Conservation (phyloP, 495 filamentous ascomycete species). For the Penicillium simplicissimum region DNA sequence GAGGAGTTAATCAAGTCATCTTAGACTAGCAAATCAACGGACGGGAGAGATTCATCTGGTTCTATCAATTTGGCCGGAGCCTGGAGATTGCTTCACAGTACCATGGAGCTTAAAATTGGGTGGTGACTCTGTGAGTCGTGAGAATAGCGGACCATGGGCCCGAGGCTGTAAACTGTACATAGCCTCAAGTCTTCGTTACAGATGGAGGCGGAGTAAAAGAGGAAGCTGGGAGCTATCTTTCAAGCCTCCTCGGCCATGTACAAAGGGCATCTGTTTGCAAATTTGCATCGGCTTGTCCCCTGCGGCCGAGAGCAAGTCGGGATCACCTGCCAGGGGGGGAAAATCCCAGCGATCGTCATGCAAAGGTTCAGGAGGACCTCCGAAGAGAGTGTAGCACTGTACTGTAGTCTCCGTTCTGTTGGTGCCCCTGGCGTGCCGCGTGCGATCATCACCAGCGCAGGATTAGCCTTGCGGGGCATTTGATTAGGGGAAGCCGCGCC, state of each 20-base stretch:
- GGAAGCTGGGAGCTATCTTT: background rate
- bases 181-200: background rate
- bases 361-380: background rate
- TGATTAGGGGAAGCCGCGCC: constrained; percentile 4
- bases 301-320: constrained; percentile 6
- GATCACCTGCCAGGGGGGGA: constrained; percentile 10
- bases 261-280: background rate
- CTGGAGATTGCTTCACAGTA: background rate
- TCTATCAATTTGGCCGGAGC: background rate
- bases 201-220: background rate
- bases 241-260: background rate
- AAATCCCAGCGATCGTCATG: constrained; percentile 4
- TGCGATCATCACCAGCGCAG: constrained; percentile 21
- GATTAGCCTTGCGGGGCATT: constrained; percentile 22
- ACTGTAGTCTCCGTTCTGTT: background rate
- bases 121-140: background rate
- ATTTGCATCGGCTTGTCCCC: background rate
- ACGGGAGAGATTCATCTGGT: background rate
- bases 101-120: background rate
- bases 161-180: background rate
- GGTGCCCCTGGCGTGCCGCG: constrained; percentile 23
- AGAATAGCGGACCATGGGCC: background rate
- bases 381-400: background rate
- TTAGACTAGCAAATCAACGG: background rate
- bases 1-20: background rate